These are phyloP conservation scores for Lonicera japonica DNA, from an alignment of 129 eudicot genomes.

Conservation along the genomic window DNA sequence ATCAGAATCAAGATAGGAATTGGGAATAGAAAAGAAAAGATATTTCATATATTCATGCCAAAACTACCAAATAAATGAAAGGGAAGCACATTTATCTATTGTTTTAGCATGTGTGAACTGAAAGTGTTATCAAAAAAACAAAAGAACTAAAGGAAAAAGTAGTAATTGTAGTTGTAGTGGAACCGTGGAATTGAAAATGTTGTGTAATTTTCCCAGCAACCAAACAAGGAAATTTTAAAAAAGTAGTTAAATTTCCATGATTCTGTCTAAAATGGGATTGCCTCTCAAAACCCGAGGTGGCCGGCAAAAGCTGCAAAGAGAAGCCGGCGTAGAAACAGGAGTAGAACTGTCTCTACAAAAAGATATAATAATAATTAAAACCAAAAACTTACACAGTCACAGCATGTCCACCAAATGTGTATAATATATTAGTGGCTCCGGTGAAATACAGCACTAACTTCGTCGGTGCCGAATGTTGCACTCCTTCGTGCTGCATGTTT, in stretches of 20 bases:
- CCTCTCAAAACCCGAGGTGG: constrained; percentile 34
- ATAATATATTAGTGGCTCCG: constrained; percentile 92
- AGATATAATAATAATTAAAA: too few species aligned
- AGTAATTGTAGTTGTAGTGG: too few species aligned
- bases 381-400: constrained; percentile 82
- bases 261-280: constrained; percentile 17
- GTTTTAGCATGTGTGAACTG: too few species aligned
- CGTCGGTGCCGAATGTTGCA: constrained; percentile 65
- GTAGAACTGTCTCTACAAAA: neutral
- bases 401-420: constrained; percentile 98
- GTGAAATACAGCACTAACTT: constrained; percentile 87
- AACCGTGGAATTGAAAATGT: constrained; percentile 3
- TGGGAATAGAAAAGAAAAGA: neutral
- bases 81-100: neutral
- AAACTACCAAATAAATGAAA: neutral
- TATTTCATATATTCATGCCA: neutral
- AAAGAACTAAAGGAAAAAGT: too few species aligned
- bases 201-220: neutral
- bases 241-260: constrained; percentile 22
- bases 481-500: constrained; percentile 52
- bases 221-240: constrained; percentile 10
- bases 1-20: neutral
- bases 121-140: too few species aligned
- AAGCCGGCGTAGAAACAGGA: constrained; percentile 46
- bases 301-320: constrained; percentile 88